Conservation (phyloP, 1,284 basidiomycete genomes). For the Cutaneotrichosporon cyanovorans region DNA sequence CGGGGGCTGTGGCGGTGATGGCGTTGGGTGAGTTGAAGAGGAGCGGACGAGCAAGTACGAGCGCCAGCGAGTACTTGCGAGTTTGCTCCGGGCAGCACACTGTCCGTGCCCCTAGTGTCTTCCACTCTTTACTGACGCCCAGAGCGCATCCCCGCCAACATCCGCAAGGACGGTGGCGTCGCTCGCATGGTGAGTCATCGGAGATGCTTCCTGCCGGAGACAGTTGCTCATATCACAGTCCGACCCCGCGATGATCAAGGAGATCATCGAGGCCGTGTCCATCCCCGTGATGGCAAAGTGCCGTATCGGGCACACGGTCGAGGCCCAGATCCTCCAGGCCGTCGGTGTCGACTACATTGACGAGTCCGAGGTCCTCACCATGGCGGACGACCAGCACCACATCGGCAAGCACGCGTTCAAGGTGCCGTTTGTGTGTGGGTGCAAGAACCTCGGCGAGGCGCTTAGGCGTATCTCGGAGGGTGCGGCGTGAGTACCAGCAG, state of each 20-base stretch:
- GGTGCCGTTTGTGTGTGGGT: conserved; percentile 58
- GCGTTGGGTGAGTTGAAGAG: conserved; percentile 57
- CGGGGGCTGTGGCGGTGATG: conserved; percentile 97
- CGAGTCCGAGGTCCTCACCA: conserved; percentile 92
- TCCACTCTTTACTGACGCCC: conserved; percentile 29
- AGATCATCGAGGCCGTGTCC: conserved; percentile 83
- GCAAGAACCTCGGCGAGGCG: conserved; percentile 67
- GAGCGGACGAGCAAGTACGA: background rate
- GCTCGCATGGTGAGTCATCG: conserved; percentile 69
- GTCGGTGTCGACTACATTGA: conserved; percentile 98
- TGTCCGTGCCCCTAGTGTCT: no score
- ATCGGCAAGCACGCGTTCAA: conserved; percentile 84
- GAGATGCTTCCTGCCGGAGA: conserved; percentile 5
- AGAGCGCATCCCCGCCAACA: conserved; percentile 93
- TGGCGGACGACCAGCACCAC: conserved; percentile 78
- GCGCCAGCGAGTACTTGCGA: no score
- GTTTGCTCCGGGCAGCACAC: background rate
- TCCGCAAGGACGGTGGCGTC: conserved; percentile 80
- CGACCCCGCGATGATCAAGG: conserved; percentile 94
- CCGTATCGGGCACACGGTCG: conserved; percentile 95
- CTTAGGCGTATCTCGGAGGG: conserved; percentile 94
- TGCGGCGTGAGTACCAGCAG: conserved; percentile 70
- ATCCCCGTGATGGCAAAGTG: conserved; percentile 58
- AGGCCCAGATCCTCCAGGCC: conserved; percentile 91
- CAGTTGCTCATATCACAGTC: no score